Conservation (phyloP, 306 rosid genomes). For the Pterocarpus macrocarpus region DNA sequence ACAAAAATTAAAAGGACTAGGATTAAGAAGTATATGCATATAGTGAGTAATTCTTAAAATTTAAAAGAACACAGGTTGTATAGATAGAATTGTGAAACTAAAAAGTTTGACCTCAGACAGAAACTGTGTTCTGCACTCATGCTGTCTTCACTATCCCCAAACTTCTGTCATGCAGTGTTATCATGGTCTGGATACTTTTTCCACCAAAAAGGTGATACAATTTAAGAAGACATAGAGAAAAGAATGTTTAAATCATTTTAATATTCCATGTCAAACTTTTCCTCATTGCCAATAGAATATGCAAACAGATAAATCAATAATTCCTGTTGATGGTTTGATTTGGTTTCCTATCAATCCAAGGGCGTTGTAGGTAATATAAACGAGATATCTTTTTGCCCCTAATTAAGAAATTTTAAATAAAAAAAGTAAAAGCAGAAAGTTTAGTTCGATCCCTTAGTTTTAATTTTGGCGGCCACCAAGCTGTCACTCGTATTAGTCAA, state of each 20-base stretch:
- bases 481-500: constrained; percentile 6
- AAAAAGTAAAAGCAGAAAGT: no score
- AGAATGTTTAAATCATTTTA: no score
- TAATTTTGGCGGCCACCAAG: not conserved
- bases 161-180: no score
- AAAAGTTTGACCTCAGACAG: not conserved
- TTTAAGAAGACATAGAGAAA: no score
- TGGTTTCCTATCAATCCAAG: constrained; percentile 6
- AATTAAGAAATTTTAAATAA: no score
- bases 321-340: not conserved
- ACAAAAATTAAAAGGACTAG: not conserved
- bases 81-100: not conserved
- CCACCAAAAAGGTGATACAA: no score
- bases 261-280: no score
- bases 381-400: not conserved
- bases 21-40: not conserved
- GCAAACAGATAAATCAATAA: not conserved
- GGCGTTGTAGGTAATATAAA: not conserved
- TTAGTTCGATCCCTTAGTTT: not conserved
- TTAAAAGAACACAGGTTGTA: not conserved
- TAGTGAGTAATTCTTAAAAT: not conserved
- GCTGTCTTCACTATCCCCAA: no score
- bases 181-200: no score
- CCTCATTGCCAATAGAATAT: not conserved
- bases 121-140: no score